Evolutionary conservation across 306 rosid genomes (phyloP).

Genomic region (Ceratonia siliqua): DNA sequence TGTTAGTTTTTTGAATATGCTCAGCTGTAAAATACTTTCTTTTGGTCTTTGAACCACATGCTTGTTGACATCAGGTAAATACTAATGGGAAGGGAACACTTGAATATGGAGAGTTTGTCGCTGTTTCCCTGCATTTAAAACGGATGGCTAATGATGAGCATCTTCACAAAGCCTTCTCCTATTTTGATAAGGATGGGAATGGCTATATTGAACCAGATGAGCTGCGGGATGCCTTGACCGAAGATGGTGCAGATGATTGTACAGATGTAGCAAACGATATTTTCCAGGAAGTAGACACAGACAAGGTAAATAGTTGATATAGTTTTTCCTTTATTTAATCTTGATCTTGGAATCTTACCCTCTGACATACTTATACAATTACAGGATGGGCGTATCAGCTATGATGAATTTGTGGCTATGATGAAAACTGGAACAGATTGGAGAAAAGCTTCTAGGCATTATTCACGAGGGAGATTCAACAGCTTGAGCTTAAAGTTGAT

Average conservation of each 20-base stretch:
- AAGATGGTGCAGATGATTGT: constrained; percentile 95
- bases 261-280: constrained; percentile 97
- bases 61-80: constrained; percentile 64
- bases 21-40: constrained; percentile 17
- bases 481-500: constrained; percentile 96
- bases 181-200: constrained; percentile 86
- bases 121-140: constrained; percentile 85
- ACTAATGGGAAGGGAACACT: constrained; percentile 86
- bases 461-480: constrained; percentile 98
- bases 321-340: not conserved
- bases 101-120: constrained; percentile 90
- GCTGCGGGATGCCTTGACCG: constrained; percentile 87
- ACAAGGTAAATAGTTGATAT: constrained; percentile 67
- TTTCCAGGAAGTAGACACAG: constrained; percentile 96
- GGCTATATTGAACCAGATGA: constrained; percentile 93
- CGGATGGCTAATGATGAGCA: constrained; percentile 97
- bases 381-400: constrained; percentile 96
- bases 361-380: constrained; percentile 35
- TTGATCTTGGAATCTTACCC: constrained; percentile 19
- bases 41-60: constrained; percentile 29
- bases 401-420: constrained; percentile 94
- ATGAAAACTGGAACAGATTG: constrained; percentile 99
- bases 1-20: no score
- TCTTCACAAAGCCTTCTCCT: constrained; percentile 93
- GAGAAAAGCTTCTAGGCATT: constrained; percentile 99